Base-by-base conservation (phyloP, 768 basidiomycete species). In the Cubamyces lactineus region DNA sequence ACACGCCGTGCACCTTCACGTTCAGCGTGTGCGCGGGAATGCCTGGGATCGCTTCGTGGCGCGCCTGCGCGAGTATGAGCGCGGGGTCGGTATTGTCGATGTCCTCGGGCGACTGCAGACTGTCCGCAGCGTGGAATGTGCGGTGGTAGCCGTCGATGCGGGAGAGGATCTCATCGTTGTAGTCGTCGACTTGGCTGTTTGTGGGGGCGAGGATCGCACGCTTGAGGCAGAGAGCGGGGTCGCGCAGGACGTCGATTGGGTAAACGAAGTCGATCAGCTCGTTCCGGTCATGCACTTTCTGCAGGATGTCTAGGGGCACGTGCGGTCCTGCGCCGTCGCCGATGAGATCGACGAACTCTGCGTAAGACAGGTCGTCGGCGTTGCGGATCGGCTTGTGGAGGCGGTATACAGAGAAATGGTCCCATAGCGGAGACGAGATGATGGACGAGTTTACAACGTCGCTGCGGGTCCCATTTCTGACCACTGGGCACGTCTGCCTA, bases 401-500 rank as follows among this genome's bases (percentile, higher is more conserved):
- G 0, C 61, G 61, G 19, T 60, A 58, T 1, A 76, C 64, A 0
- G 53, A 40, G 56, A 81, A 76, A 0, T 51, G 21, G 4, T 46
- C 26, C 78, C 79, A 78, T 2, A 79, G 65, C 0, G 61, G 65
- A 5, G 76, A 77, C 0, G 70, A 70, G 30, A 74, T 71, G 53
- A 80, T 74, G 5, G 75, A 80, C 0, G 78, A 76, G 43, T 71
- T 63, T 1, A 79, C 57, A 9, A 77, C 64, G 26, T 76, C 66
- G 0, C 57, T 38, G 15, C 70, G 67, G 0, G 72, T 70, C 0
- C 75, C 77, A 1, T 71, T 24, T 11, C 65, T 53, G 17, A 79
- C 67, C 15, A 80, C 76, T 17, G 79, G 80, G 45, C 71, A 75
- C 1, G 74, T 77, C 63, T 80, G 79, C 0, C 78, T 66, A 63